Base-by-base conservation (phyloP, 163 green algal species). In the Prototheca wickerhamii region DNA sequence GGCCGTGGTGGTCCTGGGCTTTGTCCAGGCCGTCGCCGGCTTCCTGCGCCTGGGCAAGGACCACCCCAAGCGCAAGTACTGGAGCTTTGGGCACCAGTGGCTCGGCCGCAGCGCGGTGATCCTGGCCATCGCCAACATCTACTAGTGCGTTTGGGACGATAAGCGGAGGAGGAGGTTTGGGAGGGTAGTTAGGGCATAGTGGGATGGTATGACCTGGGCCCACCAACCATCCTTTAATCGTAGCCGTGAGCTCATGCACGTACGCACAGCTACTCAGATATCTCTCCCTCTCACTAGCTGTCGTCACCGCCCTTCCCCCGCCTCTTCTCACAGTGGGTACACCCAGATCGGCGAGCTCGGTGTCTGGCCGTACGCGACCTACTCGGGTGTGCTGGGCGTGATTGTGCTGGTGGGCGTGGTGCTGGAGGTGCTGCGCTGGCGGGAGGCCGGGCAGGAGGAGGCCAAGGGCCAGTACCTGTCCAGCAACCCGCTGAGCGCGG, bases 51-150 rank as follows among this genome's bases (percentile, higher is more conserved):
- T 57, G 20, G 51, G 44, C 43, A 29, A 33, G 20, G 56, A 55
- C 37, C 50, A 34, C 26, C 44, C 30, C 29, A 40, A 42, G 33
- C 70, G 72, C 29, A 17, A 34, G 2, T 26, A 54, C 21, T 78
- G 62, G 61, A 35, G 60, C 18, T 20, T 50, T 1, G 31, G 51
- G 25, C 72, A 78, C 49, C 40, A 61, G 20, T 73, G 57, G 56
- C 40, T 77, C 6, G 72, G 72, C 17, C 58, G 72, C 6, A 32
- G 51, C 10, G 62, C 60, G 17, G 49, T 67, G 4, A 25, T 69
- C 5, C 23, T 72, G 0, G 68, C 68, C 26, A 61, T 72, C 15
- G 72, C 57, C 34, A 76, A 77, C 40, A 65, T 77, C 21, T 78
- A 77, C 66, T 60, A 70, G 57, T 70, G 64, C 54, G 64, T 65